These are phyloP conservation scores for Passalora sequoiae DNA, from an alignment of 2,329 filamentous ascomycete species.

Conservation along the genomic window DNA sequence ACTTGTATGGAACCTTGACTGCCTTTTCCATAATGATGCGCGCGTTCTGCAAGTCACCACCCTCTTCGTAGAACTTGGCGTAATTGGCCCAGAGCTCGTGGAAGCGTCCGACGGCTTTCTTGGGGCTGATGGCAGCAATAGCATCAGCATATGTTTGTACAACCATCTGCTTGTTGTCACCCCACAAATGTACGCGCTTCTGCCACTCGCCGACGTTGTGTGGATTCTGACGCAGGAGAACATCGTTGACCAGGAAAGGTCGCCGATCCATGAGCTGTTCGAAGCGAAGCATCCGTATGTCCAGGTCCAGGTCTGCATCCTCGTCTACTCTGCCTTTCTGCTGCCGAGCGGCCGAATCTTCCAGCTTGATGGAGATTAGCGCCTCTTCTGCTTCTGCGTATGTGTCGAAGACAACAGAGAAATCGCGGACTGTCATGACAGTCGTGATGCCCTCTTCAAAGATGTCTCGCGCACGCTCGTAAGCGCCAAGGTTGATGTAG, in stretches of 20 bases:
- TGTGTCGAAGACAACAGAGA: constrained; percentile 91
- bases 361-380: constrained; percentile 85
- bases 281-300: constrained; percentile 95
- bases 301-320: constrained; percentile 85
- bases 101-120: constrained; percentile 88
- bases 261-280: constrained; percentile 96
- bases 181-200: constrained; percentile 93
- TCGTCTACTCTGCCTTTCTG: constrained; percentile 73
- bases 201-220: constrained; percentile 97
- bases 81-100: constrained; percentile 96
- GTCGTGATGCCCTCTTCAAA: constrained; percentile 97
- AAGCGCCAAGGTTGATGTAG: constrained; percentile 89
- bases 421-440: constrained; percentile 97
- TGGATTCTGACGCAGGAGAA: constrained; percentile 88
- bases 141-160: constrained; percentile 93
- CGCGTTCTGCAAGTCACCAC: constrained; percentile 76
- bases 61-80: constrained; percentile 91
- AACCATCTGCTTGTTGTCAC: constrained; percentile 82
- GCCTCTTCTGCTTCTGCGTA: constrained; percentile 97
- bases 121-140: constrained; percentile 86
- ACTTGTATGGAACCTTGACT: constrained; percentile 95
- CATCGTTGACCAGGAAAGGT: constrained; percentile 94
- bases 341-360: constrained; percentile 73
- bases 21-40: constrained; percentile 96
- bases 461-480: constrained; percentile 85